Percentiles rank a stretch among this genome's conserved stretches.
phyloP scores from a whole-genome alignment of 164 flowering plant genomes.

The Warburgia ugandensis region DNA sequence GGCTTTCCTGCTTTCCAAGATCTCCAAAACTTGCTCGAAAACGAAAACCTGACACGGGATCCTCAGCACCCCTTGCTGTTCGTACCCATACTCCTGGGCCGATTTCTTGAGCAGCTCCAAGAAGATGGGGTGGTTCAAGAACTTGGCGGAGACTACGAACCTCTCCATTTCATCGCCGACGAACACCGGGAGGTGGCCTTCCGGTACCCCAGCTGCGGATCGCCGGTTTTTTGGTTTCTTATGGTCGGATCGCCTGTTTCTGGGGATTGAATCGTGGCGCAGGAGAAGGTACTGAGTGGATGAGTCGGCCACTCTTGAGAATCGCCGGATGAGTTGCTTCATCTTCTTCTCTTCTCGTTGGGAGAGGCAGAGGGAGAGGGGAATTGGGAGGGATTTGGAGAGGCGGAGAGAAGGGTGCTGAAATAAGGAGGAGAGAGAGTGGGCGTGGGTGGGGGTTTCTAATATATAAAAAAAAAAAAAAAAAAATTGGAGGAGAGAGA shows the following conservation, averaged over 20 bases:
- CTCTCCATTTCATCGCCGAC: constrained; percentile 92
- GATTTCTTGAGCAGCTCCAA: constrained; percentile 56
- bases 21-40: too few relatives aligned
- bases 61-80: constrained; percentile 74
- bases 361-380: constrained; percentile 8
- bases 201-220: constrained; percentile 36
- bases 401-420: background rate
- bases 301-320: constrained; percentile 67
- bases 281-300: constrained; percentile 47
- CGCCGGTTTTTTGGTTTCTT: constrained; percentile 3
- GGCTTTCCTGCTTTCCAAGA: too few relatives aligned
- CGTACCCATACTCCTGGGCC: constrained; percentile 95
- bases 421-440: background rate
- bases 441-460: background rate
- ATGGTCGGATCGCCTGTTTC: constrained; percentile 7
- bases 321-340: constrained; percentile 60
- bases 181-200: constrained; percentile 83
- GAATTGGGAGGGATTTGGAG: constrained; percentile 1
- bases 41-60: constrained; percentile 73
- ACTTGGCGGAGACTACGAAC: constrained; percentile 73
- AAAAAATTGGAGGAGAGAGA: background rate
- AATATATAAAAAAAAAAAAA: background rate
- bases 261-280: constrained; percentile 23
- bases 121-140: constrained; percentile 75
- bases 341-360: constrained; percentile 11